phyloP scores from a whole-genome alignment of 2,329 filamentous ascomycete genomes.

The Dactylellina sp. region DNA sequence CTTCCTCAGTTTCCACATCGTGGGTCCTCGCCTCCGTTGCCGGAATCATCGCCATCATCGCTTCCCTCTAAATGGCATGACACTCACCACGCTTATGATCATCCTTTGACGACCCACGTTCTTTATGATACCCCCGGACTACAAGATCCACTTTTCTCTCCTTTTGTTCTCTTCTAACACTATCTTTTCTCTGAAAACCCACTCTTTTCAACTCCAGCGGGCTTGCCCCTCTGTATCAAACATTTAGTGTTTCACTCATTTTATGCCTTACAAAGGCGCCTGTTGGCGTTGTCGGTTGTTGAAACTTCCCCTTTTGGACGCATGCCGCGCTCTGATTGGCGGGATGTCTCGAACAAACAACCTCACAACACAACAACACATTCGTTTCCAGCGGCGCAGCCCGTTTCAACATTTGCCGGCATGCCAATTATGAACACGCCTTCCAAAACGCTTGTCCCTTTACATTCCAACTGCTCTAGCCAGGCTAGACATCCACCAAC shows the following conservation, averaged over 20 bases:
- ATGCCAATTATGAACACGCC: no score
- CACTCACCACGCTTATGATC: slow-evolving; percentile 4
- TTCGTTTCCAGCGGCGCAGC: slow-evolving; percentile 16
- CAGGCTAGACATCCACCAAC: slow-evolving; percentile 36
- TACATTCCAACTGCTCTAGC: slow-evolving; percentile 46
- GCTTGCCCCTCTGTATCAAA: slow-evolving; percentile 27
- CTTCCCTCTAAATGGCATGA: slow-evolving; percentile 38
- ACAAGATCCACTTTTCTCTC: background rate
- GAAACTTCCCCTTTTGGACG: slow-evolving; percentile 54
- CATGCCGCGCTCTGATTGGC: slow-evolving; percentile 48
- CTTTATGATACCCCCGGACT: slow-evolving; percentile 32
- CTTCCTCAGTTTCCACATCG: slow-evolving; percentile 49
- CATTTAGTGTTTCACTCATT: slow-evolving; percentile 40
- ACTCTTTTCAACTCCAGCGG: slow-evolving; percentile 9
- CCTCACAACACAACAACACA: slow-evolving; percentile 40
- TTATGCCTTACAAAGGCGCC: slow-evolving; percentile 36
- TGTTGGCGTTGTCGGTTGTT: slow-evolving; percentile 54
- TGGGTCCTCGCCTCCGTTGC: slow-evolving; percentile 51
- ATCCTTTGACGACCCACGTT: slow-evolving; percentile 36
- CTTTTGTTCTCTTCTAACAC: slow-evolving; percentile 22
- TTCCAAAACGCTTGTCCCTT: no score
- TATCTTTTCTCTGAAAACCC: slow-evolving; percentile 26
- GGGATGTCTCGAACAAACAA: slow-evolving; percentile 16
- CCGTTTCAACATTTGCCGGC: slow-evolving; percentile 5
- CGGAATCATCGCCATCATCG: slow-evolving; percentile 43